Percentiles rank a stretch among this genome's conserved stretches.
Conservation (phyloP, 2,329 filamentous ascomycete species). For the Neonectria ditissima region DNA sequence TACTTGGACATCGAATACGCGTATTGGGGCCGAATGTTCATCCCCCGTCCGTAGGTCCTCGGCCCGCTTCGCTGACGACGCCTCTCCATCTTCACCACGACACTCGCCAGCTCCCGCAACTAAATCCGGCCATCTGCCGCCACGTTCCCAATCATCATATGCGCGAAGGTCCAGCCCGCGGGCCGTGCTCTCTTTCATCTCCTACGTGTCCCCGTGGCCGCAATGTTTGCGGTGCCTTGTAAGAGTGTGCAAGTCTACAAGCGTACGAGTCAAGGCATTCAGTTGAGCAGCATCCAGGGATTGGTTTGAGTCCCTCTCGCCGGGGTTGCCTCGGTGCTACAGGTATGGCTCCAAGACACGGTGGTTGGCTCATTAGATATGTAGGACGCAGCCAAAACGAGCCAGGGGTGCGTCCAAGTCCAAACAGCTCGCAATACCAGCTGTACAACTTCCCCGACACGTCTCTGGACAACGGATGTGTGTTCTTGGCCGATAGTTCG, state of each 20-base stretch:
- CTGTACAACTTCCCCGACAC: neutral
- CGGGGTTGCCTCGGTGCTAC: neutral
- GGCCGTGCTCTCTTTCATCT: neutral
- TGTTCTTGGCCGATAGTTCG: neutral
- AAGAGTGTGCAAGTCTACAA: neutral
- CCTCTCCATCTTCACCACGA: constrained; percentile 3
- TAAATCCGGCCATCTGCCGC: neutral
- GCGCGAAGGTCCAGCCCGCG: neutral
- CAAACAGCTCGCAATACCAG: too few species aligned
- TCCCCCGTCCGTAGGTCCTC: too few species aligned
- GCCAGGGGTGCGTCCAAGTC: neutral
- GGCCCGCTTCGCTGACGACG: neutral
- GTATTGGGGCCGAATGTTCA: neutral
- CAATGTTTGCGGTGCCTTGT: neutral
- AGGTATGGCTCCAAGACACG: neutral
- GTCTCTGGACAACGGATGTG: neutral
- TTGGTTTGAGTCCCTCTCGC: neutral
- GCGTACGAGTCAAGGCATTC: neutral
- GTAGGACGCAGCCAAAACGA: neutral
- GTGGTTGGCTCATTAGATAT: too few species aligned
- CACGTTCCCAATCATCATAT: neutral
- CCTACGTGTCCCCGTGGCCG: neutral
- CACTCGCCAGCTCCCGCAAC: neutral
- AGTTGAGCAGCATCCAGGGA: neutral
- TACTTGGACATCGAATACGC: neutral